These are phyloP conservation scores for Phytopythium aichiense DNA, from an alignment of 352 stramenopile species.

Conservation along the genomic window DNA sequence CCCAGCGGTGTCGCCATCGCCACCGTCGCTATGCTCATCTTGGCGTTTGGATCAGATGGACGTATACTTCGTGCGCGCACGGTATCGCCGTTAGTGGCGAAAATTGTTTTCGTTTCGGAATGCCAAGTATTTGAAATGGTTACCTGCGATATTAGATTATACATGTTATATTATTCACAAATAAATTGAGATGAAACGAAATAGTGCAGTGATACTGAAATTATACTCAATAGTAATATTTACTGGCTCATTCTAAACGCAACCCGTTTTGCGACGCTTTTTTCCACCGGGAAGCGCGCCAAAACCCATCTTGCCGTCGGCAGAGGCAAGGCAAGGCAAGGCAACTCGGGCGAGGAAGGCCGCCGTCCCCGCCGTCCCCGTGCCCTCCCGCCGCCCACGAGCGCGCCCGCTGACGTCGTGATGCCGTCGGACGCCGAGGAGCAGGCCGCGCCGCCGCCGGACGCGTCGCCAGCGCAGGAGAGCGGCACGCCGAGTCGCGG, in stretches of 20 bases:
- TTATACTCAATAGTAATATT: too few relatives aligned
- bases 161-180: too few relatives aligned
- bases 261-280: neutral
- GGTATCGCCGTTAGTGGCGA: neutral
- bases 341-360: neutral
- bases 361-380: neutral
- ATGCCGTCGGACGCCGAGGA: slow-evolving; percentile 7
- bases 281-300: neutral
- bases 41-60: slow-evolving; percentile 1
- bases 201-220: too few relatives aligned
- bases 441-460: neutral
- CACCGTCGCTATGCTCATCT: neutral
- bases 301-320: neutral
- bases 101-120: neutral
- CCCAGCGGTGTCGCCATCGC: neutral
- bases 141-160: neutral
- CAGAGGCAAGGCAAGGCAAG: neutral
- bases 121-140: neutral
- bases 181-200: too few relatives aligned
- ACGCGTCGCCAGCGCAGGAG: neutral
- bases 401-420: neutral
- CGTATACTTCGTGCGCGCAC: slow-evolving; percentile 2
- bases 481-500: neutral
- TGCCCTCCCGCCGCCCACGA: neutral
- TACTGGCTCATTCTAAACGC: too few relatives aligned